Evolutionary conservation across 2,329 filamentous ascomycete genomes (phyloP).

Genomic region (Parasarocladium wereldwijsianum): DNA sequence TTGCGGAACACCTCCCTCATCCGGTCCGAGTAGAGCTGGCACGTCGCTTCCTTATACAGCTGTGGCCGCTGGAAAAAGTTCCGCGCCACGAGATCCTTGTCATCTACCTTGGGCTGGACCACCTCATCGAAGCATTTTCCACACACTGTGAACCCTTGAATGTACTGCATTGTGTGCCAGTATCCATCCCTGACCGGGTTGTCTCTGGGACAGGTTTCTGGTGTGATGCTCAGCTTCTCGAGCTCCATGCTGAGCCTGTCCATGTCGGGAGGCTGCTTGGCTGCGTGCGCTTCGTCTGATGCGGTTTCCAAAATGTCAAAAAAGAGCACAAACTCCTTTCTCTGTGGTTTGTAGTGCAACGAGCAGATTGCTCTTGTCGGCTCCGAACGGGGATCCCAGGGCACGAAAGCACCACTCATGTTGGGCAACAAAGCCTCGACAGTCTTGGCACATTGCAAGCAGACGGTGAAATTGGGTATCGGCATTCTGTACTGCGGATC

Average conservation of each 20-base stretch:
- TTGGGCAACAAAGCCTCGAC: slow-evolving; percentile 61
- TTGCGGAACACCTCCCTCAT: slow-evolving; percentile 63
- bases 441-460: slow-evolving; percentile 56
- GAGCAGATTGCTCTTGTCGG: slow-evolving; percentile 46
- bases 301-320: slow-evolving; percentile 46
- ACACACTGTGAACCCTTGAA: slow-evolving; percentile 73
- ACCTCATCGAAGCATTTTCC: slow-evolving; percentile 74
- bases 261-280: slow-evolving; percentile 36
- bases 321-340: slow-evolving; percentile 41
- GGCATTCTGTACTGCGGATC: slow-evolving; percentile 51
- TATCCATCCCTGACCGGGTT: slow-evolving; percentile 42
- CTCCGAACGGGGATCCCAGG: slow-evolving; percentile 29
- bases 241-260: slow-evolving; percentile 49
- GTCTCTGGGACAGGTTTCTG: slow-evolving; percentile 52
- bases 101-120: slow-evolving; percentile 51
- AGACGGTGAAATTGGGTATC: slow-evolving; percentile 60
- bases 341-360: slow-evolving; percentile 42
- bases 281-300: slow-evolving; percentile 33
- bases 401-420: slow-evolving; percentile 38
- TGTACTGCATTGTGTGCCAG: slow-evolving; percentile 66
- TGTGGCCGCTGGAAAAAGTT: slow-evolving; percentile 50
- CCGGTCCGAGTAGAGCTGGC: slow-evolving; percentile 65
- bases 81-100: slow-evolving; percentile 38
- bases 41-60: slow-evolving; percentile 40
- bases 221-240: slow-evolving; percentile 33